phyloP scores from a whole-genome alignment of 306 rosid species.

The Glycyrrhiza uralensis region DNA sequence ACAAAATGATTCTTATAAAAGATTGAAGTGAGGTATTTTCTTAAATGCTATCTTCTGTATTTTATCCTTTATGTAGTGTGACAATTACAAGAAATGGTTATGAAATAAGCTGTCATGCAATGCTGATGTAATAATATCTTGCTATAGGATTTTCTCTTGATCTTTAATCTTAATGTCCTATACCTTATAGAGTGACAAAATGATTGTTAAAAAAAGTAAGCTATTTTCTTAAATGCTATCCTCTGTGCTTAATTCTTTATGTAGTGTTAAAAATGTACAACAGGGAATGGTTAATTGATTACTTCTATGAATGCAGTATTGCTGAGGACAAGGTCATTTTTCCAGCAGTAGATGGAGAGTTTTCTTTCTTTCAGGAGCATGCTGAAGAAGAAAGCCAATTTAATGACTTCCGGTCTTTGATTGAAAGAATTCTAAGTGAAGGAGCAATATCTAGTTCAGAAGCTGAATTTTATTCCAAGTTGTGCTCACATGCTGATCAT shows the following conservation, averaged over 20 bases:
- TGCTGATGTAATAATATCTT: constrained; percentile 1
- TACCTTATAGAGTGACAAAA: constrained; percentile 2
- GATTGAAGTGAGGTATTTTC: neutral
- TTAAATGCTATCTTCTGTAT: constrained; percentile 3
- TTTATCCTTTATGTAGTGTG: constrained; percentile 1
- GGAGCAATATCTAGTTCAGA: constrained; percentile 73
- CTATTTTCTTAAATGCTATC: neutral
- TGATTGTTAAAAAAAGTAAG: neutral
- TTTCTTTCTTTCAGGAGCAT: constrained; percentile 87
- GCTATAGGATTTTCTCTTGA: neutral
- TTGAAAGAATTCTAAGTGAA: constrained; percentile 83
- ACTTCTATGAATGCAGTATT: constrained; percentile 62
- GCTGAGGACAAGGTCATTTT: constrained; percentile 98
- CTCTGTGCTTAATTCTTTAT: neutral
- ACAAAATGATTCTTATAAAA: constrained; percentile 14
- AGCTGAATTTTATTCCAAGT: constrained; percentile 79
- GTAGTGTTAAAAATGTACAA: neutral
- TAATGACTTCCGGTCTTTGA: constrained; percentile 82
- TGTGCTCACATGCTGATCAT: constrained; percentile 93
- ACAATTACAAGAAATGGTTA: neutral
- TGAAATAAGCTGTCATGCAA: constrained; percentile 13
- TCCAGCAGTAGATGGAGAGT: constrained; percentile 92
- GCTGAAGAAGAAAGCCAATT: constrained; percentile 95
- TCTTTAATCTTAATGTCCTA: neutral
- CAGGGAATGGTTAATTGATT: constrained; percentile 17